These are phyloP conservation scores for Pseudodiploospora longispora DNA, from an alignment of 2,329 filamentous ascomycete genomes.

Conservation along the genomic window DNA sequence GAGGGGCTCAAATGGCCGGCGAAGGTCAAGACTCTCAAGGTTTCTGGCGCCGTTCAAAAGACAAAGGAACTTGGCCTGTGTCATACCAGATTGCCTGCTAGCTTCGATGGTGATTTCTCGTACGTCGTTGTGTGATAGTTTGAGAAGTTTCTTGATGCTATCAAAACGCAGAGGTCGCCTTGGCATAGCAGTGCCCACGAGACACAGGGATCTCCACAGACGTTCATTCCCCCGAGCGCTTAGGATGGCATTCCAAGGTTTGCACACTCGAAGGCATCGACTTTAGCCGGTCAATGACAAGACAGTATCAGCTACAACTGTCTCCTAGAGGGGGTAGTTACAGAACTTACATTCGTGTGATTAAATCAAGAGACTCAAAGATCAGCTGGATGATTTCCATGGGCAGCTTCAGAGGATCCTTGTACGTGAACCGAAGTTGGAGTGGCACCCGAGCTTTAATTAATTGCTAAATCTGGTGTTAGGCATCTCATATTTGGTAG, in stretches of 20 bases:
- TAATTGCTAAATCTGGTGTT: slow-evolving; percentile 21
- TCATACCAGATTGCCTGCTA: slow-evolving; percentile 2
- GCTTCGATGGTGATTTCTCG: slow-evolving; percentile 6
- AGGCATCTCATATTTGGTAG: neutral
- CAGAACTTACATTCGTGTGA: slow-evolving; percentile 19
- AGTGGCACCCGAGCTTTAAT: slow-evolving; percentile 25
- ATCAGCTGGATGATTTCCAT: slow-evolving; percentile 28
- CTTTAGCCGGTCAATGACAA: slow-evolving; percentile 8
- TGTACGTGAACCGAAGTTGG: slow-evolving; percentile 23
- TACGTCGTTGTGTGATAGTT: slow-evolving; percentile 22
- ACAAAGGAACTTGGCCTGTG: slow-evolving; percentile 4
- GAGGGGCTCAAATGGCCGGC: slow-evolving; percentile 5
- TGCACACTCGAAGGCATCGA: slow-evolving; percentile 25
- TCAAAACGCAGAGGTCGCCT: slow-evolving; percentile 16
- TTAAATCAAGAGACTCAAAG: slow-evolving; percentile 26
- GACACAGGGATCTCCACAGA: slow-evolving; percentile 25
- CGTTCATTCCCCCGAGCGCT: slow-evolving; percentile 18
- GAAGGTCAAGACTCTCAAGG: slow-evolving; percentile 12
- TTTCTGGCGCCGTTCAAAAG: slow-evolving; percentile 11
- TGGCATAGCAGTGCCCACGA: slow-evolving; percentile 14
- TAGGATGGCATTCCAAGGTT: slow-evolving; percentile 22
- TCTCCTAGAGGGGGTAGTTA: neutral
- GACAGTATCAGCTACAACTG: no score
- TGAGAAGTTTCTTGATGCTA: slow-evolving; percentile 20
- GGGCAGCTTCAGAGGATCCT: slow-evolving; percentile 28